These are phyloP conservation scores for Coleophoma crateriformis DNA, from an alignment of 2,329 filamentous ascomycete species.

Conservation along the genomic window DNA sequence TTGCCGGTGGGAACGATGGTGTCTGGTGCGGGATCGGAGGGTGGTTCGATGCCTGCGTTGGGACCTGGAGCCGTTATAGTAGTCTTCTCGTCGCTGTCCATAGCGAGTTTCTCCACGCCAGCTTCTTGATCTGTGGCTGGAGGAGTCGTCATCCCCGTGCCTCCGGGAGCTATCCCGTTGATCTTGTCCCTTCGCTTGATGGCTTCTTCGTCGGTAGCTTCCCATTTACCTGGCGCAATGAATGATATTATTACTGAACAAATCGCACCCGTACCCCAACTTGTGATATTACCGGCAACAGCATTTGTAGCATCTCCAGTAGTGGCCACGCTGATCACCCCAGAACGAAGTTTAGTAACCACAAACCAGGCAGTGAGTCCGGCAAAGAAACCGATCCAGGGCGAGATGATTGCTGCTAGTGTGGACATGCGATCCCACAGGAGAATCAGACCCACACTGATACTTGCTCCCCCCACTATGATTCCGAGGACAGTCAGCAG, in stretches of 20 bases:
- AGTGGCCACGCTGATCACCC: slow-evolving; percentile 28
- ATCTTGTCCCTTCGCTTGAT: slow-evolving; percentile 24
- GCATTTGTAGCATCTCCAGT: slow-evolving; percentile 32
- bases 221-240: slow-evolving; percentile 26
- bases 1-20: slow-evolving; percentile 28
- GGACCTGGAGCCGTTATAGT: slow-evolving; percentile 2
- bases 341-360: slow-evolving; percentile 27
- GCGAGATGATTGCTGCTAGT: slow-evolving; percentile 27
- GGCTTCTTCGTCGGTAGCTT: slow-evolving; percentile 14
- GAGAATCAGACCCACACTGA: slow-evolving; percentile 30
- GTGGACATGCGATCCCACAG: slow-evolving; percentile 34
- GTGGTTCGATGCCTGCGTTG: slow-evolving; percentile 10
- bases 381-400: slow-evolving; percentile 27
- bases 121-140: not conserved
- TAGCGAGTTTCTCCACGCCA: not conserved
- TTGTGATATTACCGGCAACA: slow-evolving; percentile 31
- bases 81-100: not conserved
- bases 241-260: slow-evolving; percentile 28
- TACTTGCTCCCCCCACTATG: slow-evolving; percentile 32
- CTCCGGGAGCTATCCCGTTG: slow-evolving; percentile 16
- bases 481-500: slow-evolving; percentile 32
- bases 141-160: not conserved
- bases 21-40: slow-evolving; percentile 17
- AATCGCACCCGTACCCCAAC: slow-evolving; percentile 28
- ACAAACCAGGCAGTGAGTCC: slow-evolving; percentile 33